A percentile compares a stretch with the other conserved stretches of the same genome.
phyloP scores from a whole-genome alignment of 768 basidiomycete genomes.

The Russula virescens region DNA sequence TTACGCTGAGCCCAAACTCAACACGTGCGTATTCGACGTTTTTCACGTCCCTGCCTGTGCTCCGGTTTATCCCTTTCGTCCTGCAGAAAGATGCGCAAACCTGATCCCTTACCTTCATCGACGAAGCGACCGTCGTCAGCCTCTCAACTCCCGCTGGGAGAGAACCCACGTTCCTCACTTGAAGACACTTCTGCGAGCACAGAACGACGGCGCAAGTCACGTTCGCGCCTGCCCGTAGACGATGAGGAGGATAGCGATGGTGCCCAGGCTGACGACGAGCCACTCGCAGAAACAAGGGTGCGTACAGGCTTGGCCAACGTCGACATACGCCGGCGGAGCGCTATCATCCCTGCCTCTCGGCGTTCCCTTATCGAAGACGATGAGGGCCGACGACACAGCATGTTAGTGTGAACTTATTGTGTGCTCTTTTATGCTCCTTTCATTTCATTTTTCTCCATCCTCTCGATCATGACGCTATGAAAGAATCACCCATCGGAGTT shows the following conservation, averaged over 20 bases:
- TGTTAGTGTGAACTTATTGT: constrained; percentile 42
- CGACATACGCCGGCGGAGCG: constrained; percentile 49
- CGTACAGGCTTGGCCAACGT: constrained; percentile 45
- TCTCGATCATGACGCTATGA: constrained; percentile 4
- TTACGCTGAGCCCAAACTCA: constrained; percentile 83
- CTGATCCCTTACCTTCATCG: constrained; percentile 42
- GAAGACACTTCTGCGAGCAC: constrained; percentile 26
- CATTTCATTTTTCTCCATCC: background rate
- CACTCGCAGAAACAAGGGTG: constrained; percentile 22
- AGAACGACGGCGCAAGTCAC: constrained; percentile 50
- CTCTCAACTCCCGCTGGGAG: constrained; percentile 19
- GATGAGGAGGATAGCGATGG: constrained; percentile 56
- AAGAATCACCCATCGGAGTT: background rate
- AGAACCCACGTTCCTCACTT: constrained; percentile 24
- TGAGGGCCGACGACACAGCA: constrained; percentile 60
- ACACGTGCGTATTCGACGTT: constrained; percentile 52
- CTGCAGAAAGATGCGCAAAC: constrained; percentile 83
- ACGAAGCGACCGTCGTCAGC: constrained; percentile 21
- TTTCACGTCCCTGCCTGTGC: background rate
- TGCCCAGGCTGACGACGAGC: constrained; percentile 68
- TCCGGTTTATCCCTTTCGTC: constrained; percentile 3
- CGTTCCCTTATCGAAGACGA: constrained; percentile 38
- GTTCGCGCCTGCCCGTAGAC: constrained; percentile 42
- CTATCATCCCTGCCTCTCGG: constrained; percentile 26
- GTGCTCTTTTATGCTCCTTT: constrained; percentile 11